Base-by-base conservation (phyloP, 2,329 filamentous ascomycete species). In the Xylariaceae sp. region DNA sequence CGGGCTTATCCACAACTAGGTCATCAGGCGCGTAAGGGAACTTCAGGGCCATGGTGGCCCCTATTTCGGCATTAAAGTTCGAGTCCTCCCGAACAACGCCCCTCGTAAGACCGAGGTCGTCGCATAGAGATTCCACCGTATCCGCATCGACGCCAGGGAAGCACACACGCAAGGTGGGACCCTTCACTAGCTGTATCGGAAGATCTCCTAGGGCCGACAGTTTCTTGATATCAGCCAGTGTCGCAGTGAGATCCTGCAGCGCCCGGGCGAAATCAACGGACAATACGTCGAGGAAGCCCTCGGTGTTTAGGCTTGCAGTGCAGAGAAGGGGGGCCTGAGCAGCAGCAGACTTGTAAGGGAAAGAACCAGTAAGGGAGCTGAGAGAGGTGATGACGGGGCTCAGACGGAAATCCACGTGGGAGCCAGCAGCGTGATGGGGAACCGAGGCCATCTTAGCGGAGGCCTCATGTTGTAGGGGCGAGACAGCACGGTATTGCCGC, bases 351-450 rank as follows among this genome's bases (percentile, higher is more conserved):
- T 71, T 65, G 56, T 71, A 72, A 26, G 81, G 74, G 54, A 87
- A 73, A 8, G 74, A 76, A 7, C 78, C 78, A 53, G 78, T 79
- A 42, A 95, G 75, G 7, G 88, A 85, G 63, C 86, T 87, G 55
- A 99, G 80, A 32, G 92, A 90, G 34, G 92, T 97, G 67, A 97
- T 84, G 56, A 89, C 95, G 2, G 94, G 94, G 71, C 84, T 90
- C 64, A 97, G 76, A 64, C 85, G 80, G 75, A 97, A 99, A 72
- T 95, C 91, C 68, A 99, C 79, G 71, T 83, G 92, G 1, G 91
- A 88, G 30, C 94, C 94, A 2, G 89, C 84, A 2, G 74, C 59
- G 71, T 65, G 71, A 68, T 74, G 79, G 50, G 80, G 75, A 6
- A 83, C 73, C 43, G 76, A 77, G 35, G 80, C 79, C 73, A 94